Evolutionary conservation across 2,329 filamentous ascomycete genomes (phyloP).

Genomic region (Penicillium psychrosexuale): DNA sequence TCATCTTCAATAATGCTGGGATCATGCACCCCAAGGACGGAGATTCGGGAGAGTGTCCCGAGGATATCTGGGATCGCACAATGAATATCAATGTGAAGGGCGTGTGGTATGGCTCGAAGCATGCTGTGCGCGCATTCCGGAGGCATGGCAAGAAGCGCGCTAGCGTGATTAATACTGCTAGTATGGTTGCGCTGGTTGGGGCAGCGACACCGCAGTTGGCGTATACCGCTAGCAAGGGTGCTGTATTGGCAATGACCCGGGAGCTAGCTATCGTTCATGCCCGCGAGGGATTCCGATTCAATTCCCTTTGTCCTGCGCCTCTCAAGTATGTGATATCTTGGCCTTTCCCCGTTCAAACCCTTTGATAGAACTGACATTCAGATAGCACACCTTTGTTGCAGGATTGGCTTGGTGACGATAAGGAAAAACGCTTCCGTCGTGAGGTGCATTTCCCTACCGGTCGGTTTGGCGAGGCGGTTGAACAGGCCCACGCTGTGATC

Average conservation of each 20-base stretch:
- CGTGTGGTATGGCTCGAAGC: conserved; percentile 92
- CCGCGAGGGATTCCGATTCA: conserved; percentile 85
- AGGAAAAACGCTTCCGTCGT: conserved; percentile 73
- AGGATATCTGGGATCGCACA: conserved; percentile 90
- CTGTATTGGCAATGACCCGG: conserved; percentile 82
- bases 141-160: conserved; percentile 73
- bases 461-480: conserved; percentile 87
- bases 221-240: conserved; percentile 92
- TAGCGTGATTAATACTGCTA: conserved; percentile 89
- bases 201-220: conserved; percentile 85
- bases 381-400: conserved; percentile 76
- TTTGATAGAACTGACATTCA: conserved; percentile 25
- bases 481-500: conserved; percentile 85
- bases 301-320: conserved; percentile 83
- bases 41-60: conserved; percentile 77
- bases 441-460: conserved; percentile 88
- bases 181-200: conserved; percentile 81
- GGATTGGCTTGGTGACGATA: conserved; percentile 88
- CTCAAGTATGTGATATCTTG: conserved; percentile 59
- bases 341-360: neutral
- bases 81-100: conserved; percentile 96
- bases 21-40: conserved; percentile 88
- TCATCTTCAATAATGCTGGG: conserved; percentile 96
- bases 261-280: conserved; percentile 92
- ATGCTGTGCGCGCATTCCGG: conserved; percentile 78